phyloP scores from a whole-genome alignment of 2,329 filamentous ascomycete species.

The Tolypocladium inflatum region DNA sequence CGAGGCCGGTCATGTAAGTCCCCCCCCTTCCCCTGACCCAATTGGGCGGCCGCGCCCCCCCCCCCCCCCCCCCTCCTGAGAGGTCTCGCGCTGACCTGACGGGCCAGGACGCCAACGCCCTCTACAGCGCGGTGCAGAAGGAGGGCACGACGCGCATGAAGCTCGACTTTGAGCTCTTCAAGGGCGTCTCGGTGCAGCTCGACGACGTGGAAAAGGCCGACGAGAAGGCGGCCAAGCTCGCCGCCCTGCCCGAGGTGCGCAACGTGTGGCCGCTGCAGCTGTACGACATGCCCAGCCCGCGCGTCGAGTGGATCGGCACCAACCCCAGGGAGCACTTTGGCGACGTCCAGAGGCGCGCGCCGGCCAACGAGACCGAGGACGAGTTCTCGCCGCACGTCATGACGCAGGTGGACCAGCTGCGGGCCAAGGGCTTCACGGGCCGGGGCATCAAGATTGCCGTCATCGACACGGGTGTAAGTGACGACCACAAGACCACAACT shows the following conservation, averaged over 20 bases:
- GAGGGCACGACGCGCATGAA: slow-evolving; percentile 36
- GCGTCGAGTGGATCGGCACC: slow-evolving; percentile 33
- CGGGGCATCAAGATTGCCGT: slow-evolving; percentile 43
- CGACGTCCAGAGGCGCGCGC: slow-evolving; percentile 8
- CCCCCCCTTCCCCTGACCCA: not conserved
- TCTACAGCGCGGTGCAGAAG: slow-evolving; percentile 10
- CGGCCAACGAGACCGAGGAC: slow-evolving; percentile 16
- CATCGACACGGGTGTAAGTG: slow-evolving; percentile 43
- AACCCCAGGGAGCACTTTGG: slow-evolving; percentile 12
- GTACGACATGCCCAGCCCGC: slow-evolving; percentile 34
- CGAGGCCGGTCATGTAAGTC: slow-evolving; percentile 8
- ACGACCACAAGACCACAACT: too few species aligned
- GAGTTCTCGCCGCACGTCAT: slow-evolving; percentile 42
- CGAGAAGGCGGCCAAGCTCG: slow-evolving; percentile 29
- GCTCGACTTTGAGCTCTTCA: slow-evolving; percentile 42
- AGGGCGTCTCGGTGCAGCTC: slow-evolving; percentile 44
- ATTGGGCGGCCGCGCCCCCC: not conserved
- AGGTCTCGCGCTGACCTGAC: slow-evolving; percentile 1
- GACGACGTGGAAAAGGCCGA: slow-evolving; percentile 34
- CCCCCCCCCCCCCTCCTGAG: not conserved
- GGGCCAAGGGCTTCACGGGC: slow-evolving; percentile 36
- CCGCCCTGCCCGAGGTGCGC: slow-evolving; percentile 34
- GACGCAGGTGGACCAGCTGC: slow-evolving; percentile 46
- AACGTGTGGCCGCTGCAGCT: slow-evolving; percentile 37
- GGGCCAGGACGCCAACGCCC: slow-evolving; percentile 9